Percentiles rank a stretch among this genome's conserved stretches.
These are phyloP conservation scores for Solanum hybrid DNA, from an alignment of 305 asterid species.

Conservation along the genomic window DNA sequence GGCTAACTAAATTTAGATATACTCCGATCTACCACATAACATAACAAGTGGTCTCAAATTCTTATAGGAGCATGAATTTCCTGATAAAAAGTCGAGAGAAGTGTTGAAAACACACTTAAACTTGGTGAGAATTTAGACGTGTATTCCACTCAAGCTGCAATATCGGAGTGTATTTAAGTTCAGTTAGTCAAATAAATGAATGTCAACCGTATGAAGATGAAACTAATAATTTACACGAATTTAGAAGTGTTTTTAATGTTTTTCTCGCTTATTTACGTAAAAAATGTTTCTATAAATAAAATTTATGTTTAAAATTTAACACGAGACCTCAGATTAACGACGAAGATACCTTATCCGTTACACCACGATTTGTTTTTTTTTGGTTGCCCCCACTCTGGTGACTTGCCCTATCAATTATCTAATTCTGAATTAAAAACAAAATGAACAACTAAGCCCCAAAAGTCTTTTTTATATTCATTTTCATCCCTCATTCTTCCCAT, in stretches of 20 bases:
- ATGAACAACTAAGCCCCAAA: neutral
- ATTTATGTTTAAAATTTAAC: neutral
- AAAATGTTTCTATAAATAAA: neutral
- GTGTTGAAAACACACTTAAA: no score
- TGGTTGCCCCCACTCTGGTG: neutral
- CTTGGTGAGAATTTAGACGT: neutral
- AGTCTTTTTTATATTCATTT: neutral
- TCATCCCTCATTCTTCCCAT: neutral
- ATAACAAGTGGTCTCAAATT: neutral
- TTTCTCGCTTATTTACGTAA: no score
- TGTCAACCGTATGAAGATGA: no score
- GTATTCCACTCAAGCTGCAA: neutral
- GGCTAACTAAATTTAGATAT: no score
- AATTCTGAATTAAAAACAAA: neutral
- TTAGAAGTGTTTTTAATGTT: no score
- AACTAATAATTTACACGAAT: no score
- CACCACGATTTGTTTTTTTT: neutral
- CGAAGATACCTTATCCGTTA: neutral
- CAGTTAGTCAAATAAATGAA: no score
- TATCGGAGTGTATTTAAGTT: no score
- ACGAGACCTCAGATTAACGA: accelerated
- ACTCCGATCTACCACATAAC: neutral
- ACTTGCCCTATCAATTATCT: neutral
- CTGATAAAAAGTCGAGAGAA: neutral
- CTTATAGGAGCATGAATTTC: neutral